phyloP scores from a whole-genome alignment of 2,329 filamentous ascomycete genomes.

The Calonectria naviculata region DNA sequence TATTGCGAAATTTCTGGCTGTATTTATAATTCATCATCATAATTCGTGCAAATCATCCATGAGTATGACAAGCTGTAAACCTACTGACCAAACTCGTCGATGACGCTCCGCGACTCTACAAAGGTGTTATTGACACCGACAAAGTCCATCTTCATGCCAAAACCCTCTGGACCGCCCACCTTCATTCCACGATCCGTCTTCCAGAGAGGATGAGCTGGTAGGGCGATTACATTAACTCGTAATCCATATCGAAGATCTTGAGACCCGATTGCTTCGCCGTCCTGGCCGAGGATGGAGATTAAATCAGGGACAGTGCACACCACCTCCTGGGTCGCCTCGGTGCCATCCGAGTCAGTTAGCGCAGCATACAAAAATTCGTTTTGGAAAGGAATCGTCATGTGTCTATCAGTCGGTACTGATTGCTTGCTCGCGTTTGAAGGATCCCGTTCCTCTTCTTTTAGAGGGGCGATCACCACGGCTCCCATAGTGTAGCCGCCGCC shows the following conservation, averaged over 20 bases:
- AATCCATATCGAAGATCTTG: conserved; percentile 63
- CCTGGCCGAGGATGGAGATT: conserved; percentile 51
- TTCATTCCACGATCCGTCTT: conserved; percentile 49
- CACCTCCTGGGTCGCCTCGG: conserved; percentile 42
- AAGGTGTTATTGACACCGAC: conserved; percentile 49
- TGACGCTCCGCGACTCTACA: conserved; percentile 60
- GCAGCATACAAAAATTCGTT: conserved; percentile 55
- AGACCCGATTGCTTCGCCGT: conserved; percentile 62
- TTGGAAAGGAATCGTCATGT: conserved; percentile 54
- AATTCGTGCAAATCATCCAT: not conserved
- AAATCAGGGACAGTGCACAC: conserved; percentile 51
- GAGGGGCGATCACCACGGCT: conserved; percentile 47
- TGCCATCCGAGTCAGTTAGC: conserved; percentile 43
- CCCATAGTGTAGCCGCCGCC: conserved; percentile 55
- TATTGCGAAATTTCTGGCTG: too few relatives aligned
- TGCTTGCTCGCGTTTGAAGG: conserved; percentile 28
- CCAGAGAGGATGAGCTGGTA: conserved; percentile 63
- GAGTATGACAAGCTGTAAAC: not conserved
- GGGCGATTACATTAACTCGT: conserved; percentile 60
- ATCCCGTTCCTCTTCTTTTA: conserved; percentile 44
- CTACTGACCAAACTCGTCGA: conserved; percentile 56
- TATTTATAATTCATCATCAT: not conserved
- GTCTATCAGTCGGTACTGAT: conserved; percentile 28
- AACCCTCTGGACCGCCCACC: conserved; percentile 48
- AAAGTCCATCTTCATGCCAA: conserved; percentile 44